Evolutionary conservation across 1,284 basidiomycete genomes (phyloP).

Genomic region (Ceratorhiza oryzae-sativae): DNA sequence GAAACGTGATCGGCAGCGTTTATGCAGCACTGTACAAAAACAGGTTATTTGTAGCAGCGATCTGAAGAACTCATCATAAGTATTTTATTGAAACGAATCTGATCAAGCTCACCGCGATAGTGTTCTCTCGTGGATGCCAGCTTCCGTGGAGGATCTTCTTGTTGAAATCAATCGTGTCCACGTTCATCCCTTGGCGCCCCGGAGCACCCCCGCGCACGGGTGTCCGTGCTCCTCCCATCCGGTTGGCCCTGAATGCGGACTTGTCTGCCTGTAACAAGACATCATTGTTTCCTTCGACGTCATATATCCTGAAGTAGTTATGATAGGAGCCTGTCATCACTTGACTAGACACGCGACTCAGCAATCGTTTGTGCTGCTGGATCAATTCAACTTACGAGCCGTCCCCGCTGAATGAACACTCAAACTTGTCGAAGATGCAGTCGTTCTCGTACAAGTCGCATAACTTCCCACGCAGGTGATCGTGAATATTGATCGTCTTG

Average conservation of each 20-base stretch:
- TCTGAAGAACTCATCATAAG: slow-evolving; percentile 58
- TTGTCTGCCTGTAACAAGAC: slow-evolving; percentile 98
- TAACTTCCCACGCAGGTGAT: slow-evolving; percentile 95
- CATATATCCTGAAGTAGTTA: slow-evolving; percentile 99
- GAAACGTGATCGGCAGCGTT: slow-evolving; percentile 45
- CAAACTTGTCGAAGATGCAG: slow-evolving; percentile 99
- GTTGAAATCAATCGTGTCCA: slow-evolving; percentile 95
- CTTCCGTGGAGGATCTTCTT: slow-evolving; percentile 99
- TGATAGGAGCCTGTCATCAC: slow-evolving; percentile 98
- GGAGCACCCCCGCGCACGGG: slow-evolving; percentile 69
- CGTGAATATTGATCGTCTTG: slow-evolving; percentile 98
- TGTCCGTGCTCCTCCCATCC: slow-evolving; percentile 81
- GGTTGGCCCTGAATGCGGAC: slow-evolving; percentile 99
- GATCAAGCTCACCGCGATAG: slow-evolving; percentile 80
- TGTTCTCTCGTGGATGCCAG: slow-evolving; percentile 97
- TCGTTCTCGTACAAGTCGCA: slow-evolving; percentile 99
- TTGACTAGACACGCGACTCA: slow-evolving; percentile 61
- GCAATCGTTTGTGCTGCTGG: slow-evolving; percentile 29
- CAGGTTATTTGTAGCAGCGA: slow-evolving; percentile 94
- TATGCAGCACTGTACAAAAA: slow-evolving; percentile 83
- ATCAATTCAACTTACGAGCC: slow-evolving; percentile 76
- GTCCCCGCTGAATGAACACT: slow-evolving; percentile 95
- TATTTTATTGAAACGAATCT: slow-evolving; percentile 32
- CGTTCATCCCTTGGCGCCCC: slow-evolving; percentile 86
- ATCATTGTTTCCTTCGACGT: slow-evolving; percentile 88